phyloP scores from a whole-genome alignment of 176 grass and related monocot genomes.

The Pontederia paniculata region DNA sequence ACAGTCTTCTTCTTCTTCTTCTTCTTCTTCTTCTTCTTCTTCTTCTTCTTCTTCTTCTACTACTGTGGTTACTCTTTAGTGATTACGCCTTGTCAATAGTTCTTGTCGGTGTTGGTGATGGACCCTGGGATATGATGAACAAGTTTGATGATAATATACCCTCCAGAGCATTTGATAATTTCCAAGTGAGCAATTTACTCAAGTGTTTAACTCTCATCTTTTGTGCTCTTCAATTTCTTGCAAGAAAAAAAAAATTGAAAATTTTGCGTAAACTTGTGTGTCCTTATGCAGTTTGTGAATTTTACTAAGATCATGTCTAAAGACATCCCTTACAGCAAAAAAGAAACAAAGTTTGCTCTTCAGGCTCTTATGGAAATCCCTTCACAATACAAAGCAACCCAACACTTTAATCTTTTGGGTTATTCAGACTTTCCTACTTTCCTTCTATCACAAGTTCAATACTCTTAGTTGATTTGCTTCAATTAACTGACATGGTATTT shows the following conservation, averaged over 20 bases:
- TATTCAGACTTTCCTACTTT: slow-evolving; percentile 23
- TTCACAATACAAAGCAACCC: slow-evolving; percentile 82
- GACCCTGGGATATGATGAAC: slow-evolving; percentile 98
- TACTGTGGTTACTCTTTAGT: slow-evolving; percentile 30
- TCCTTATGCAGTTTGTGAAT: slow-evolving; percentile 89
- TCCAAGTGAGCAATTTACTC: slow-evolving; percentile 43
- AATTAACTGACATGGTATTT: not conserved
- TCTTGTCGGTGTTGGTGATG: slow-evolving; percentile 93
- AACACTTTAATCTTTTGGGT: slow-evolving; percentile 88
- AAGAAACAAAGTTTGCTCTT: slow-evolving; percentile 85
- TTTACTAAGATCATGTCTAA: slow-evolving; percentile 94
- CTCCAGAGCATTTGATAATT: slow-evolving; percentile 87
- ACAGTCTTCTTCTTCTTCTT: too few species aligned
- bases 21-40: too few species aligned
- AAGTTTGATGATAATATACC: slow-evolving; percentile 98
- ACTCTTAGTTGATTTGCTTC: slow-evolving; percentile 7
- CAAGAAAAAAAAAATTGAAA: too few species aligned
- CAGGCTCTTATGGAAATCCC: slow-evolving; percentile 96
- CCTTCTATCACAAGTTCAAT: not conserved
- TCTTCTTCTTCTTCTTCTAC: too few species aligned
- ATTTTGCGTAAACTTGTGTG: not conserved
- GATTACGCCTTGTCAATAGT: slow-evolving; percentile 83
- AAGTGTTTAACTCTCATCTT: too few species aligned
- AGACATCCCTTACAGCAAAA: slow-evolving; percentile 62
- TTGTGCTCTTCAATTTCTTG: too few species aligned